phyloP scores from a whole-genome alignment of 352 stramenopile species.

The Globisporangium lucens region DNA sequence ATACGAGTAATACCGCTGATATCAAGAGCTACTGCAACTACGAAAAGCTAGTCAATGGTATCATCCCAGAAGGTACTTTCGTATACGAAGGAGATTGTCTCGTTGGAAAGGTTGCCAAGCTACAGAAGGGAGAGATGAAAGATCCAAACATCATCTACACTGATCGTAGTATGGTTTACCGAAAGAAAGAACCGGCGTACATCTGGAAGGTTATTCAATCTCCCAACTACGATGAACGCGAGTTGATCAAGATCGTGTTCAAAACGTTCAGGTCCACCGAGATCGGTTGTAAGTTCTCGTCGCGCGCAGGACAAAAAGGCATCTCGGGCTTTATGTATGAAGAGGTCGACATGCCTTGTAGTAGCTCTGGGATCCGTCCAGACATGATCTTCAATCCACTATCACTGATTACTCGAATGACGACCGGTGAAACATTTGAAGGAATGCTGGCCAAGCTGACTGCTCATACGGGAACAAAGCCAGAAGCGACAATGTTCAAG shows the following conservation, averaged over 20 bases:
- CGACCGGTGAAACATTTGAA: background rate
- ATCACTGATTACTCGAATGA: background rate
- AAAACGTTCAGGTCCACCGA: constrained; percentile 17
- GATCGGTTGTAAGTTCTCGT: constrained; percentile 14
- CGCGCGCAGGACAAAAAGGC: background rate
- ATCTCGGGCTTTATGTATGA: background rate
- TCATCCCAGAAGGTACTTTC: constrained; percentile 14
- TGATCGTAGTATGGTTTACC: constrained; percentile 17
- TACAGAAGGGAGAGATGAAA: constrained; percentile 19
- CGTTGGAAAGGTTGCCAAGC: constrained; percentile 18
- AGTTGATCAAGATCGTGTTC: constrained; percentile 18
- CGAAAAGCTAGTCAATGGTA: constrained; percentile 16
- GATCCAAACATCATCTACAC: constrained; percentile 18
- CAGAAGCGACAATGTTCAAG: background rate
- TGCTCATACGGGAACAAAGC: background rate
- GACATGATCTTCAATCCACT: background rate
- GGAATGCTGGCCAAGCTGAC: background rate
- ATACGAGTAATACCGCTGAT: constrained; percentile 12
- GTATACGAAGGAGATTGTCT: constrained; percentile 19
- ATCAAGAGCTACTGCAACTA: constrained; percentile 23
- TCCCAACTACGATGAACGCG: constrained; percentile 14
- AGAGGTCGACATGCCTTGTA: background rate
- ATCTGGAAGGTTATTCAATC: constrained; percentile 16
- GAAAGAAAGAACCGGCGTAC: constrained; percentile 17
- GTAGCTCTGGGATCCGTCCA: background rate